Evolutionary conservation across 768 basidiomycete genomes (phyloP).

Genomic region (Amanita rubescens): DNA sequence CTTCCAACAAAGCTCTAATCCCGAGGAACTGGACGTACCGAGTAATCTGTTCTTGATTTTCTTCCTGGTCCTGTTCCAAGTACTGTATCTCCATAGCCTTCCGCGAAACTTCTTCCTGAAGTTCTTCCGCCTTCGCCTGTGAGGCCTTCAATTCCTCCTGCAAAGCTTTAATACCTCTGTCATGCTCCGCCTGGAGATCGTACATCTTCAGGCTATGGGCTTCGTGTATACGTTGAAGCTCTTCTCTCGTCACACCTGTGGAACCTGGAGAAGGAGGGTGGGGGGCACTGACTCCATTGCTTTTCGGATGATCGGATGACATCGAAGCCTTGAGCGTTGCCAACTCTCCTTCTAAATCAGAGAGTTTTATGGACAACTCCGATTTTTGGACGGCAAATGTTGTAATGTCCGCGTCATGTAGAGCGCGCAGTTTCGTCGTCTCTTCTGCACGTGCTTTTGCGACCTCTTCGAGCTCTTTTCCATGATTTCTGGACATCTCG

Average conservation of each 20-base stretch:
- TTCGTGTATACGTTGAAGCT: slow-evolving; percentile 70
- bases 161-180: slow-evolving; percentile 45
- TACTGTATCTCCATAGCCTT: slow-evolving; percentile 80
- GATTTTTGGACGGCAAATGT: slow-evolving; percentile 52
- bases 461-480: slow-evolving; percentile 67
- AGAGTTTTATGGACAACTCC: slow-evolving; percentile 52
- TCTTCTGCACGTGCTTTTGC: slow-evolving; percentile 67
- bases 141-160: slow-evolving; percentile 52
- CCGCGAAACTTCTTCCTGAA: slow-evolving; percentile 53
- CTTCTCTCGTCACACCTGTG: slow-evolving; percentile 55
- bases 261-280: slow-evolving; percentile 32
- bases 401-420: slow-evolving; percentile 55
- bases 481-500: slow-evolving; percentile 64
- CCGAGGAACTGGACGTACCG: slow-evolving; percentile 66
- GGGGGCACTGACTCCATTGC: slow-evolving; percentile 39
- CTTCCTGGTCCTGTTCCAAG: slow-evolving; percentile 74
- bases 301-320: slow-evolving; percentile 46
- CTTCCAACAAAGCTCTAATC: slow-evolving; percentile 48
- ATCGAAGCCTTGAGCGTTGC: slow-evolving; percentile 53
- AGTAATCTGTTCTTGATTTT: slow-evolving; percentile 64
- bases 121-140: slow-evolving; percentile 39
- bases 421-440: slow-evolving; percentile 49
- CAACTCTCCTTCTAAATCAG: slow-evolving; percentile 75
- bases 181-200: slow-evolving; percentile 64
- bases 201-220: slow-evolving; percentile 79